Evolutionary conservation across 768 basidiomycete species (phyloP), one percentile per base, ranked within the genome.

Genomic region (Thelephora ganbajun): DNA sequence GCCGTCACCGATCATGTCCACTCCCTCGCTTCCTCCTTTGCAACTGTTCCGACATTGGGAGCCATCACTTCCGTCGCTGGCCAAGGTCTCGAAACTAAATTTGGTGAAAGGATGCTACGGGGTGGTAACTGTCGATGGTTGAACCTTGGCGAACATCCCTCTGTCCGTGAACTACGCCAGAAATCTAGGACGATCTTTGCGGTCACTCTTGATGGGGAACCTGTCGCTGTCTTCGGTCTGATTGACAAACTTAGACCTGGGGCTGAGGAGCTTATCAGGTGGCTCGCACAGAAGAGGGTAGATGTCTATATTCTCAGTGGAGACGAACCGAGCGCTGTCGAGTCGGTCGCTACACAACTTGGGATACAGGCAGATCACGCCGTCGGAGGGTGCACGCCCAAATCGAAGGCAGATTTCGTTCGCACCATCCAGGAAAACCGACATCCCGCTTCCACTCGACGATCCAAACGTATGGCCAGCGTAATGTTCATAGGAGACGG

Each of bases 401-500:
- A 66, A 9, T 71, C 66, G 39, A 77, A 79, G 58, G 62, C 63
- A 7, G 56, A 51, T 14, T 30, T 30, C 26, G 26, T 30, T 30
- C 26, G 26, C 26, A 30, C 26, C 26, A 30, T 30, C 26, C 26
- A 30, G 9, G 26, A 30, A 30, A 30, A 30, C 5, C n/a, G n/a
- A n/a, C n/a, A n/a, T n/a, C 9, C 26, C 26, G 9, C 26, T 9
- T 30, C 26, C 26, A 30, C 26, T 30, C 26, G 26, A 30, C 26
- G 9, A 30, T 11, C 48, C 57, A 44, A 43, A 47, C 26, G 9
- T 30, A 30, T 30, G 26, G 26, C 26, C 14, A 56, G 58, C 7
- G 71, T 72, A 2, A 55, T 65, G 36, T 73, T 73, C 59, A 60
- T 69, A 23, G 69, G 70, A 34, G 76, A 78, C 56, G 76, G 77